Conservation (phyloP, 202 grass and related monocot genomes). For the Musa balbisiana region DNA sequence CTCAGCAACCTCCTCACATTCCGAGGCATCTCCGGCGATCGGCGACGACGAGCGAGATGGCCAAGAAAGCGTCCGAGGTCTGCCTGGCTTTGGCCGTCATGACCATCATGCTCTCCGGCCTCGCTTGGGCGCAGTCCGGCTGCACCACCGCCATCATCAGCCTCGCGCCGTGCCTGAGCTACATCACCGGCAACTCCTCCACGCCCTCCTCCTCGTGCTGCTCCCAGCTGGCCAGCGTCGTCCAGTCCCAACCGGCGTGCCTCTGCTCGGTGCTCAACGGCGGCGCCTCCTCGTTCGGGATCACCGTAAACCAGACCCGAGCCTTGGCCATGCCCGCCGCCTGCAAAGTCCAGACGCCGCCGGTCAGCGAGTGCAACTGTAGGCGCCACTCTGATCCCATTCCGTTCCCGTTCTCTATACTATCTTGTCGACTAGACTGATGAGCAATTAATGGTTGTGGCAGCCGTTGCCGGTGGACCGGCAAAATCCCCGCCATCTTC, state of each 20-base stretch:
- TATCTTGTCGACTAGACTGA: not conserved
- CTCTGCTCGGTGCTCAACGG: slow-evolving; percentile 8
- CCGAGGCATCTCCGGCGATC: too few species aligned
- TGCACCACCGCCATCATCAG: not conserved
- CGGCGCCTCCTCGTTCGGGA: not conserved
- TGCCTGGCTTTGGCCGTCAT: not conserved
- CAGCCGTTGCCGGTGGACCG: not conserved
- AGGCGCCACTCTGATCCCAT: not conserved
- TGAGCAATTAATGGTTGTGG: not conserved
- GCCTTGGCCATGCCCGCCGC: slow-evolving; percentile 6
- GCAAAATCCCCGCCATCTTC: not conserved
- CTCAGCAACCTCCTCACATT: too few species aligned
- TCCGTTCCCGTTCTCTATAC: not conserved
- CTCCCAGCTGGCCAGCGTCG: slow-evolving; percentile 1
- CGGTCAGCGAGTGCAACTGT: slow-evolving; percentile 8
- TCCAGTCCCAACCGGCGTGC: slow-evolving; percentile 2
- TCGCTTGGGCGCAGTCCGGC: not conserved
- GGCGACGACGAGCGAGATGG: not conserved
- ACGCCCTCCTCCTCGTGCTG: not conserved
- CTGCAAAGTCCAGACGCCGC: slow-evolving; percentile 8
- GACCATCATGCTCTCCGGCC: not conserved
- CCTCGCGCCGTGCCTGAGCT: not conserved
- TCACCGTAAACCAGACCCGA: slow-evolving; percentile 5
- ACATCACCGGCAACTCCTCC: not conserved
- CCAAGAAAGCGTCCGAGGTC: not conserved